phyloP scores from a whole-genome alignment of 768 basidiomycete genomes.

The Collybia sordida region DNA sequence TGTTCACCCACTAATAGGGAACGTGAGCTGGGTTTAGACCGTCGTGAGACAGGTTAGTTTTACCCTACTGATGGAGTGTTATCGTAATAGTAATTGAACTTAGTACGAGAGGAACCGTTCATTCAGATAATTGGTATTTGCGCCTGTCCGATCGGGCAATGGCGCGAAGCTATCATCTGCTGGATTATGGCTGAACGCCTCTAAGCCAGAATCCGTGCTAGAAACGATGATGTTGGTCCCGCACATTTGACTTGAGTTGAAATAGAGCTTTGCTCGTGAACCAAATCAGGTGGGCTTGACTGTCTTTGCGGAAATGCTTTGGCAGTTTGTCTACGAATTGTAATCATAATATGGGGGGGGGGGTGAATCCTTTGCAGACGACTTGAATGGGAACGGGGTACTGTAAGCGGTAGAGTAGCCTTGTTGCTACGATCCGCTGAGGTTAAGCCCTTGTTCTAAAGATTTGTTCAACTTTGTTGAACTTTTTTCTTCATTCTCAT shows the following conservation, averaged over 20 bases:
- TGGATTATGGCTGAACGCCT: constrained; percentile 86
- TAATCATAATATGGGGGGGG: constrained; percentile 66
- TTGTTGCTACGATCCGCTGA: constrained; percentile 79
- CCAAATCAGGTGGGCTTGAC: constrained; percentile 58
- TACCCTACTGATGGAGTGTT: constrained; percentile 80
- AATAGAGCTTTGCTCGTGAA: constrained; percentile 73
- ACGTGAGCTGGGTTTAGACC: constrained; percentile 77
- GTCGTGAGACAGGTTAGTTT: constrained; percentile 86
- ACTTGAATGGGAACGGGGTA: constrained; percentile 75
- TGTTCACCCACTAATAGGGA: constrained; percentile 5
- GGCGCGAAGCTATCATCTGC: constrained; percentile 79
- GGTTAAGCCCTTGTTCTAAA: constrained; percentile 72
- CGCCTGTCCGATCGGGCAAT: constrained; percentile 77
- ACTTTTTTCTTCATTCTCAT: constrained; percentile 39
- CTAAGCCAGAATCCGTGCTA: constrained; percentile 82
- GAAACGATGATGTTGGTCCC: constrained; percentile 71
- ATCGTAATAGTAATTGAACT: constrained; percentile 76
- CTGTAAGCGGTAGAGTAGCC: constrained; percentile 78
- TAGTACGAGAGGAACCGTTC: constrained; percentile 83
- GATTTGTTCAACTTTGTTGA: constrained; percentile 60
- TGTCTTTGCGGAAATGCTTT: constrained; percentile 52
- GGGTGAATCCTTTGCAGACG: constrained; percentile 78
- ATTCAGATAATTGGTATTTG: constrained; percentile 85
- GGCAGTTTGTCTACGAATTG: constrained; percentile 52
- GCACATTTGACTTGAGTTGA: constrained; percentile 60